Evolutionary conservation across 139 green algal species (phyloP).

Genomic region (Medakamo hakoo): DNA sequence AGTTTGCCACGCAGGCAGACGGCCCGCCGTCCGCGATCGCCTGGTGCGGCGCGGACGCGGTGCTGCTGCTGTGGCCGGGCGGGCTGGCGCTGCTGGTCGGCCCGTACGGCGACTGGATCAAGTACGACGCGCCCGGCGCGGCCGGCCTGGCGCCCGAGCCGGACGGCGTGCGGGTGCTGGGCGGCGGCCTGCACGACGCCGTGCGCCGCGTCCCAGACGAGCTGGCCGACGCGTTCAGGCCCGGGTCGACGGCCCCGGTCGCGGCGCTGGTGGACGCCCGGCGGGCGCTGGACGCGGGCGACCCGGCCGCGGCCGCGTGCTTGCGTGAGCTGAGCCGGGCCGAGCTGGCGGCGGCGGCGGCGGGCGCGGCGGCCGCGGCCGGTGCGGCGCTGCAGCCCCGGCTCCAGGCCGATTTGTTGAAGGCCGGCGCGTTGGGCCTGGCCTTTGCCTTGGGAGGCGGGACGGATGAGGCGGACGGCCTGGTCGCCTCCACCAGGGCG

Average conservation of each 20-base stretch:
- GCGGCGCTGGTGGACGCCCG: neutral
- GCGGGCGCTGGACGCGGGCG: neutral
- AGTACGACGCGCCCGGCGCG: neutral
- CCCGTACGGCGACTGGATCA: constrained; percentile 43
- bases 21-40: constrained; percentile 20
- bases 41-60: constrained; percentile 49
- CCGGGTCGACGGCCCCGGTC: neutral
- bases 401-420: neutral
- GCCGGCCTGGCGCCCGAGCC: neutral
- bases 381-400: neutral
- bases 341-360: neutral
- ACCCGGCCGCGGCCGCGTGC: neutral
- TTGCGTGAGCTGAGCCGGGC: neutral
- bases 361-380: no score
- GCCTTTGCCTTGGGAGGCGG: neutral
- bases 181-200: neutral
- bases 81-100: constrained; percentile 51
- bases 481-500: neutral
- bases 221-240: neutral
- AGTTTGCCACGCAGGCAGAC: constrained; percentile 39
- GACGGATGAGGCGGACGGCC: neutral
- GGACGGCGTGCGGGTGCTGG: neutral
- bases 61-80: constrained; percentile 37
- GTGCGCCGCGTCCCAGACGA: neutral
- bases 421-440: neutral